phyloP scores from a whole-genome alignment of 2,329 filamentous ascomycete genomes.

The Lasiodiplodia sp. region DNA sequence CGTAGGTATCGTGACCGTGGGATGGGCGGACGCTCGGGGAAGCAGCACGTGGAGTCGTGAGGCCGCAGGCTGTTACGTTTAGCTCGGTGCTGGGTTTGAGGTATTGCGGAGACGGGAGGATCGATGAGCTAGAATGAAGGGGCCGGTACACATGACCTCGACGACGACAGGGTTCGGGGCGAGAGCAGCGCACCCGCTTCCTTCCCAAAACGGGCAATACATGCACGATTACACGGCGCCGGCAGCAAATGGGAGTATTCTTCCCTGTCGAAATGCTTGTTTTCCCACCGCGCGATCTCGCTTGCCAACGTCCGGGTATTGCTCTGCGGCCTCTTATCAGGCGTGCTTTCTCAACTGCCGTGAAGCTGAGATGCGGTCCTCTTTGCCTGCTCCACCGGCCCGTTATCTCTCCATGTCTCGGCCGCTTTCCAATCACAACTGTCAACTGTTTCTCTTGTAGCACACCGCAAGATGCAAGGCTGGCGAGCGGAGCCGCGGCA shows the following conservation, averaged over 20 bases:
- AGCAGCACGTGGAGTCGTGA: slow-evolving; percentile 9
- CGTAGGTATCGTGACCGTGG: background rate
- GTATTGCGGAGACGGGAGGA: background rate
- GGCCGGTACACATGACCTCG: slow-evolving; percentile 15
- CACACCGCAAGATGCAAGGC: slow-evolving; percentile 10
- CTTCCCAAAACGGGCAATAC: slow-evolving; percentile 20
- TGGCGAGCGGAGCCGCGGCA: background rate
- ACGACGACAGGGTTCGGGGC: slow-evolving; percentile 9
- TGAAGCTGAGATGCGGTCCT: background rate
- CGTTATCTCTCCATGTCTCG: slow-evolving; percentile 18
- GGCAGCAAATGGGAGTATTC: slow-evolving; percentile 14
- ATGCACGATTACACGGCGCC: background rate
- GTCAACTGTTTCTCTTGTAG: slow-evolving; percentile 4
- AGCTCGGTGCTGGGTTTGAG: background rate
- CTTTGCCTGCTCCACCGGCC: slow-evolving; percentile 5
- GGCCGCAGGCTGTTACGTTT: background rate
- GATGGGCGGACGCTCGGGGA: background rate
- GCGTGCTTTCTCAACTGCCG: background rate
- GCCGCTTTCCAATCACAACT: background rate
- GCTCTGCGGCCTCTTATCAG: slow-evolving; percentile 7
- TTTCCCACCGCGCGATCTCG: background rate
- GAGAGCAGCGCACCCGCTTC: slow-evolving; percentile 1
- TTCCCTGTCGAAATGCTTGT: background rate
- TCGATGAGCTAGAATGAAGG: background rate
- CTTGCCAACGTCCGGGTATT: slow-evolving; percentile 5